phyloP scores from a whole-genome alignment of 2,329 filamentous ascomycete species.

The Madurella mycetomatis region DNA sequence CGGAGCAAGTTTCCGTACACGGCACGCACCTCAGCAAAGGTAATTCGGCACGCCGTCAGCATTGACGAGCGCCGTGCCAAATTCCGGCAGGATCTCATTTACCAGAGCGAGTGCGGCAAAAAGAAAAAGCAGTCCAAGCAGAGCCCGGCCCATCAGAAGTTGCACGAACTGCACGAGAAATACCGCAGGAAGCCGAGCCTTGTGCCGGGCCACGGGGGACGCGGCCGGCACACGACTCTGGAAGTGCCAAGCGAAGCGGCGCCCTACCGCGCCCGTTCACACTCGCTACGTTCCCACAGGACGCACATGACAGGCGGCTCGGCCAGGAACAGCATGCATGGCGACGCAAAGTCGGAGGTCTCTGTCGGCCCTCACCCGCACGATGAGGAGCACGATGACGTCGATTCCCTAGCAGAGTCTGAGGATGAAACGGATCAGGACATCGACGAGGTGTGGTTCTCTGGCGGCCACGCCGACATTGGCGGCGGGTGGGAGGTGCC shows the following conservation, averaged over 20 bases:
- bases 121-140: slow-evolving; percentile 20
- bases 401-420: slow-evolving; percentile 36
- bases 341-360: slow-evolving; percentile 20
- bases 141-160: slow-evolving; percentile 19
- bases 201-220: slow-evolving; percentile 20
- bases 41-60: slow-evolving; percentile 65
- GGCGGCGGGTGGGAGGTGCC: slow-evolving; percentile 69
- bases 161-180: slow-evolving; percentile 33
- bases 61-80: slow-evolving; percentile 69
- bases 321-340: neutral
- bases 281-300: slow-evolving; percentile 19
- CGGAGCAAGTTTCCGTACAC: slow-evolving; percentile 72
- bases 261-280: slow-evolving; percentile 41
- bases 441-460: slow-evolving; percentile 76
- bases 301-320: slow-evolving; percentile 24
- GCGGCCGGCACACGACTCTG: slow-evolving; percentile 15
- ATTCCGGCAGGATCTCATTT: slow-evolving; percentile 66
- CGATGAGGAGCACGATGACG: slow-evolving; percentile 17
- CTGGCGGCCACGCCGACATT: slow-evolving; percentile 73
- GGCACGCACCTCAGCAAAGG: slow-evolving; percentile 51
- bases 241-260: slow-evolving; percentile 32
- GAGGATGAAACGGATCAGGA: slow-evolving; percentile 57
- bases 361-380: slow-evolving; percentile 21
- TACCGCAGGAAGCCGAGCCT: slow-evolving; percentile 29
- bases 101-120: slow-evolving; percentile 38